Conservation (phyloP, 208 protist species). For the Endotrypanum monterogeii region DNA sequence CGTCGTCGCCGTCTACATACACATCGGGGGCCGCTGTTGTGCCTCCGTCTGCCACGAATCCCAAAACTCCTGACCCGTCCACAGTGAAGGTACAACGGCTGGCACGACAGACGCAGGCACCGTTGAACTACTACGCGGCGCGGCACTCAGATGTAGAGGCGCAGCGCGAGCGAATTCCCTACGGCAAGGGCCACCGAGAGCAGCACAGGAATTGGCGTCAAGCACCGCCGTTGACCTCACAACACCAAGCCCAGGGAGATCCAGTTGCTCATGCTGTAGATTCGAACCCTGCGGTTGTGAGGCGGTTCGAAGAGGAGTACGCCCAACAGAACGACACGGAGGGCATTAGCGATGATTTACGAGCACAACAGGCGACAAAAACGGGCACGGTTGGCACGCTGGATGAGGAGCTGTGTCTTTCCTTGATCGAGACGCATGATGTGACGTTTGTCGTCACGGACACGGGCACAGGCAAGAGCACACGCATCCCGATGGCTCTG, state of each 20-base stretch:
- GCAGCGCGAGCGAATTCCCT: conserved; percentile 13
- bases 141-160: background rate
- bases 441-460: conserved; percentile 88
- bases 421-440: conserved; percentile 74
- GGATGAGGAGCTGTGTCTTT: conserved; percentile 51
- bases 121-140: conserved; percentile 1
- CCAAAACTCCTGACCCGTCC: background rate
- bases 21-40: background rate
- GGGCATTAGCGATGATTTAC: conserved; percentile 33
- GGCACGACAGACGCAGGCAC: background rate
- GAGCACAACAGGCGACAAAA: conserved; percentile 33
- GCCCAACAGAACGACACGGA: conserved; percentile 52
- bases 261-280: conserved; percentile 6
- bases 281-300: conserved; percentile 30
- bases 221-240: background rate
- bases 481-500: conserved; percentile 78
- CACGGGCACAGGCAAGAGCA: conserved; percentile 91
- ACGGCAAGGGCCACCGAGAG: background rate
- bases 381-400: conserved; percentile 51
- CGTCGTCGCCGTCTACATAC: background rate
- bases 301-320: conserved; percentile 63
- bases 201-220: background rate
- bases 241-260: background rate
- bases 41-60: background rate
- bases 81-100: background rate